Evolutionary conservation across 257 asterid genomes (phyloP).

Genomic region (Solanum bukasovii): DNA sequence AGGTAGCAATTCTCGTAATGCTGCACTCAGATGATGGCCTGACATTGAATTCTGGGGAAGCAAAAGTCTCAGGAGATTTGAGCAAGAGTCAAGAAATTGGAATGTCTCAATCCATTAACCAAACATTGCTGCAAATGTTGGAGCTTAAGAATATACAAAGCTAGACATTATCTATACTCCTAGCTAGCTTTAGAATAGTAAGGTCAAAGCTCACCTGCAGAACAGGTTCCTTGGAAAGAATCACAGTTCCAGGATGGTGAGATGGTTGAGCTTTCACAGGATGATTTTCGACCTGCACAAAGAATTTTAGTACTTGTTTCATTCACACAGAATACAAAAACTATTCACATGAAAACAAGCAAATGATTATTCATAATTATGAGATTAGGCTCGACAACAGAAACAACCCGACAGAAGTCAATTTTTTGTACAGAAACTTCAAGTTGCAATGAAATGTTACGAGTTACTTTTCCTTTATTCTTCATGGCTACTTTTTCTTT

Average conservation of each 20-base stretch:
- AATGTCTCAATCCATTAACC: not conserved
- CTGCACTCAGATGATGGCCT: not conserved
- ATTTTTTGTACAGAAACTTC: not conserved
- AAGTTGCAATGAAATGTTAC: not conserved
- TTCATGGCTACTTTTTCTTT: not conserved
- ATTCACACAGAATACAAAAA: not conserved
- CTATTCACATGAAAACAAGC: not conserved
- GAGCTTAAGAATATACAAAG: not conserved
- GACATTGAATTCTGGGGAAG: not conserved
- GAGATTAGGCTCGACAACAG: not conserved
- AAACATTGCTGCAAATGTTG: not conserved
- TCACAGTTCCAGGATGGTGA: conserved; percentile 64
- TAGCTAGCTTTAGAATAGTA: not conserved
- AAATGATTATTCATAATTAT: not conserved
- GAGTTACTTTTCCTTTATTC: not conserved
- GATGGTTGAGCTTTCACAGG: conserved; percentile 86
- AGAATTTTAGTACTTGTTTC: not conserved
- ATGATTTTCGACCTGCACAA: conserved; percentile 60
- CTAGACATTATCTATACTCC: not conserved
- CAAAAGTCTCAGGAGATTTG: not conserved
- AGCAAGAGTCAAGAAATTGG: not conserved
- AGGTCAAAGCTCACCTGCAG: conserved; percentile 40
- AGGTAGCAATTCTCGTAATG: not conserved
- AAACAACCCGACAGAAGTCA: not conserved
- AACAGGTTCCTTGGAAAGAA: conserved; percentile 79